phyloP scores from a whole-genome alignment of 1,139 yeast species.

The Yamadazyma triangularis region DNA sequence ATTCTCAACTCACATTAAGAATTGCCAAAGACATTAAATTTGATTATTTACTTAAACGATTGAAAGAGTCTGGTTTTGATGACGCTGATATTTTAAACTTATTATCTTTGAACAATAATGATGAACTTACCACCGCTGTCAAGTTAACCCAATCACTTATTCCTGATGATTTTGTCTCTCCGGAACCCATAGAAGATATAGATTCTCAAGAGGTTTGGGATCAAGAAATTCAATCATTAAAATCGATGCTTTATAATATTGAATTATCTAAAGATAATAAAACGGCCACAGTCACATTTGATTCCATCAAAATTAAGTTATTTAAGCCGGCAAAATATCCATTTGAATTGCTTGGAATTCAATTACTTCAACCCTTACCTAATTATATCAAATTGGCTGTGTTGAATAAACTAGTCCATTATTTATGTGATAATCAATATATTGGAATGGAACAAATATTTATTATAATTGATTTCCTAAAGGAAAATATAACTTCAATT shows the following conservation, averaged over 20 bases:
- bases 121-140: constrained; percentile 52
- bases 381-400: constrained; percentile 71
- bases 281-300: constrained; percentile 2
- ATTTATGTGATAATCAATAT: constrained; percentile 35
- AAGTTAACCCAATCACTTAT: constrained; percentile 42
- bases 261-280: constrained; percentile 1
- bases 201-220: constrained; percentile 52
- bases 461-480: constrained; percentile 70
- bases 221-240: constrained; percentile 71
- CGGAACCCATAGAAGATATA: constrained; percentile 2
- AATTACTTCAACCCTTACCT: constrained; percentile 57
- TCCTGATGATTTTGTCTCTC: constrained; percentile 2
- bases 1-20: constrained; percentile 44
- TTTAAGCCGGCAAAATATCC: constrained; percentile 57
- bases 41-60: constrained; percentile 46
- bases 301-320: constrained; percentile 28
- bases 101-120: constrained; percentile 34
- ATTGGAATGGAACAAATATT: constrained; percentile 69
- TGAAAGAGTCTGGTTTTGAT: constrained; percentile 67
- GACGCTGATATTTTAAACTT: constrained; percentile 55
- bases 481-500: constrained; percentile 52
- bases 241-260: constrained; percentile 39
- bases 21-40: constrained; percentile 38
- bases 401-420: constrained; percentile 41
- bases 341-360: constrained; percentile 55